Percentiles rank a stretch among this genome's conserved stretches.
These are phyloP conservation scores for Aspergillus versicolor DNA, from an alignment of 2,329 filamentous ascomycete genomes.

Conservation along the genomic window DNA sequence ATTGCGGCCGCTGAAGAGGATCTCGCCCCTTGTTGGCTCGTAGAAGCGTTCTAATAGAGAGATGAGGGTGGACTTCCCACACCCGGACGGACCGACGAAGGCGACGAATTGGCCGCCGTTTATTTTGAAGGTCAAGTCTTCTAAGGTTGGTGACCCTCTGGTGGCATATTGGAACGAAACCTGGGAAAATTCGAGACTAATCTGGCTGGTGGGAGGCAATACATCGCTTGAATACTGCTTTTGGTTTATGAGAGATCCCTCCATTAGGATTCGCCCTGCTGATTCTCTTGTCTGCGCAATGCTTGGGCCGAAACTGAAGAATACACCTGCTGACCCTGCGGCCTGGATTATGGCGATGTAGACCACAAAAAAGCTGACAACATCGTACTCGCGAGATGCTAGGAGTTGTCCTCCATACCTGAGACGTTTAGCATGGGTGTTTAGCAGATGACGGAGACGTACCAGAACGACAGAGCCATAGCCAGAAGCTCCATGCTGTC, in stretches of 20 bases:
- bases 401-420: conserved; percentile 66
- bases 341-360: conserved; percentile 69
- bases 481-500: conserved; percentile 50
- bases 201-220: no score
- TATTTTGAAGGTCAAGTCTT: conserved; percentile 57
- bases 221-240: no score
- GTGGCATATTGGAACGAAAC: conserved; percentile 40
- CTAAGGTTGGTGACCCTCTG: conserved; percentile 55
- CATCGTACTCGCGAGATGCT: conserved; percentile 48
- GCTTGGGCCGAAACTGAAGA: conserved; percentile 49
- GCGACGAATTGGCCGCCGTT: conserved; percentile 42
- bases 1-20: conserved; percentile 52
- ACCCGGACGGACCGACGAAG: conserved; percentile 66
- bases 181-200: no score
- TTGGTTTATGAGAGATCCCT: no score
- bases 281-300: conserved; percentile 25
- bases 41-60: conserved; percentile 58
- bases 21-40: conserved; percentile 48
- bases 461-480: conserved; percentile 63
- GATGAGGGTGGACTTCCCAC: conserved; percentile 67
- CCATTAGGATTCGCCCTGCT: conserved; percentile 34
- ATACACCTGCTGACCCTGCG: conserved; percentile 65
- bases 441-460: conserved; percentile 1
- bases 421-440: not conserved
- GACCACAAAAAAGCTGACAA: conserved; percentile 54